Evolutionary conservation across 768 basidiomycete species (phyloP).

Genomic region (Leccinum subtestaceum): DNA sequence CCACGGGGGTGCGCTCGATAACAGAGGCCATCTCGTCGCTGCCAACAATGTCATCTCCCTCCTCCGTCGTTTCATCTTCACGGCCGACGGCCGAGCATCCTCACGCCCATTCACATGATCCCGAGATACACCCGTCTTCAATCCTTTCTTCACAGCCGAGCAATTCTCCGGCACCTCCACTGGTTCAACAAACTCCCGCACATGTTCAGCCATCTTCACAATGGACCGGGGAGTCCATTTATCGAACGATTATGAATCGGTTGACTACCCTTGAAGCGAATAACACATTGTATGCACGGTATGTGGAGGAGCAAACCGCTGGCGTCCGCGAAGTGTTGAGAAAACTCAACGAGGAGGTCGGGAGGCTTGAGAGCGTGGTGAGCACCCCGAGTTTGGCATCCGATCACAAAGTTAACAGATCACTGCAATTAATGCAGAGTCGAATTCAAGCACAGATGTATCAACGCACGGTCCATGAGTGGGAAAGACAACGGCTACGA

Average conservation of each 20-base stretch:
- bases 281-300: slow-evolving; percentile 77
- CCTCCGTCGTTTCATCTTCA: slow-evolving; percentile 1
- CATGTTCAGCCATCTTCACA: slow-evolving; percentile 12
- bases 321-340: slow-evolving; percentile 72
- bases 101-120: slow-evolving; percentile 1
- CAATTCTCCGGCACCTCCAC: neutral
- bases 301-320: slow-evolving; percentile 86
- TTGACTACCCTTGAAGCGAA: slow-evolving; percentile 82
- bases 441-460: slow-evolving; percentile 67
- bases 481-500: slow-evolving; percentile 63
- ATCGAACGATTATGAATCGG: slow-evolving; percentile 94
- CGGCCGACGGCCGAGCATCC: slow-evolving; percentile 2
- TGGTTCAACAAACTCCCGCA: slow-evolving; percentile 2
- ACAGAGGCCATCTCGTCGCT: slow-evolving; percentile 26
- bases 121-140: neutral
- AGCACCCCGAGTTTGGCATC: slow-evolving; percentile 28
- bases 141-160: slow-evolving; percentile 9
- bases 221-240: slow-evolving; percentile 80
- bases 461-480: slow-evolving; percentile 60
- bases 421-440: slow-evolving; percentile 40
- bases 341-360: slow-evolving; percentile 74
- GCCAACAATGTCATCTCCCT: slow-evolving; percentile 7
- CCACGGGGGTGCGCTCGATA: slow-evolving; percentile 10
- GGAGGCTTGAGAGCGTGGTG: slow-evolving; percentile 72
- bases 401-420: neutral